Conservation (phyloP, 164 flowering plant genomes). For the Magnolia changhungtana region DNA sequence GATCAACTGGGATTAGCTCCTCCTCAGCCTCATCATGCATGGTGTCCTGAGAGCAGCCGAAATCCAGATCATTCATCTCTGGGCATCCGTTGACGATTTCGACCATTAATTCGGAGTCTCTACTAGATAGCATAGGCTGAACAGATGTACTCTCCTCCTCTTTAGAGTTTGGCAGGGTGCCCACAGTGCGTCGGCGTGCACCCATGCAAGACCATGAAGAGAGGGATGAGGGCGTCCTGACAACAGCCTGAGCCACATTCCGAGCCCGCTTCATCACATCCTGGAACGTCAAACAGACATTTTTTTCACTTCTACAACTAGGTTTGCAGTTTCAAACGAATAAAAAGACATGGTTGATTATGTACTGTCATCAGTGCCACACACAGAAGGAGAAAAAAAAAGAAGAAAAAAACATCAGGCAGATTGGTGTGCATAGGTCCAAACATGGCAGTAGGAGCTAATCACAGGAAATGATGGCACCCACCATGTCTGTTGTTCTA, state of each 20-base stretch:
- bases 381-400: too few relatives aligned
- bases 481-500: too few relatives aligned
- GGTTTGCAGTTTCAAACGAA: background rate
- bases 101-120: conserved; percentile 28
- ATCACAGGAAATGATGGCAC: too few relatives aligned
- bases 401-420: too few relatives aligned
- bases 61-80: conserved; percentile 19
- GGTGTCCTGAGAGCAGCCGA: conserved; percentile 26
- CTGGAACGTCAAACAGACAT: conserved; percentile 26
- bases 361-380: too few relatives aligned
- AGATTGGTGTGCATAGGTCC: too few relatives aligned
- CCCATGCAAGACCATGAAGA: conserved; percentile 96
- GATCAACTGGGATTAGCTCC: conserved; percentile 26
- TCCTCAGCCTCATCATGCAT: conserved; percentile 56
- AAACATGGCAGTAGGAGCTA: too few relatives aligned
- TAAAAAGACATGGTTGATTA: too few relatives aligned
- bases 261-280: conserved; percentile 90
- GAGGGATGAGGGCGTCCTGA: conserved; percentile 65
- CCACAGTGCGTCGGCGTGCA: conserved; percentile 64
- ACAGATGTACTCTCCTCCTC: conserved; percentile 40
- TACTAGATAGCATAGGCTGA: conserved; percentile 35
- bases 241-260: conserved; percentile 87
- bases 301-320: background rate
- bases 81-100: conserved; percentile 25
- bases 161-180: conserved; percentile 29